A percentile compares a stretch with the other conserved stretches of the same genome.
Conservation (phyloP, 1,284 basidiomycete species). For the Bjerkandera adusta region DNA sequence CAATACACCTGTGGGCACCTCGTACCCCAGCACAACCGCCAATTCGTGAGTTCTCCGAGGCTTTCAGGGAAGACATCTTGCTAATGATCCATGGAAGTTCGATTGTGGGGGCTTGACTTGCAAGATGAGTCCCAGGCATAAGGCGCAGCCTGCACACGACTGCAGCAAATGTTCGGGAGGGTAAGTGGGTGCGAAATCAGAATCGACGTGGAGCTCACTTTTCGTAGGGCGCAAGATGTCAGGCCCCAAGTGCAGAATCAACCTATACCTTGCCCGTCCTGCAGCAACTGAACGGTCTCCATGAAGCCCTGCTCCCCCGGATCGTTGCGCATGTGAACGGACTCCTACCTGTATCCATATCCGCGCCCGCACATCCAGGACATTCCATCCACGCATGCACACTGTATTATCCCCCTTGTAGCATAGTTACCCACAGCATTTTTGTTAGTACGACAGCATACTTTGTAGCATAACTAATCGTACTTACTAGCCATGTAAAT, state of each 20-base stretch:
- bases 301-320: too few species aligned
- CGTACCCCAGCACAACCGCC: constrained; percentile 4
- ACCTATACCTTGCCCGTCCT: too few species aligned
- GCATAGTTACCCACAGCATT: neutral
- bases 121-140: constrained; percentile 18
- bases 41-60: constrained; percentile 11
- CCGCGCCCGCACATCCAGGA: neutral
- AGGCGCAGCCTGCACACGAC: neutral
- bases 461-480: too few species aligned
- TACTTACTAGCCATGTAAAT: too few species aligned
- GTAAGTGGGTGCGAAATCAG: constrained; percentile 3
- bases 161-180: neutral
- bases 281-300: too few species aligned
- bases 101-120: constrained; percentile 19
- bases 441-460: constrained; percentile 1
- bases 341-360: too few species aligned
- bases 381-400: neutral
- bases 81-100: too few species aligned
- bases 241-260: too few species aligned
- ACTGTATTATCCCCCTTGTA: neutral
- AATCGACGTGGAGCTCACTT: neutral
- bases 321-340: too few species aligned
- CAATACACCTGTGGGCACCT: constrained; percentile 20
- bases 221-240: neutral
- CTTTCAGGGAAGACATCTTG: neutral